phyloP scores from a whole-genome alignment of 495 filamentous ascomycete species.

The Pseudomonodictys pantanalensis region DNA sequence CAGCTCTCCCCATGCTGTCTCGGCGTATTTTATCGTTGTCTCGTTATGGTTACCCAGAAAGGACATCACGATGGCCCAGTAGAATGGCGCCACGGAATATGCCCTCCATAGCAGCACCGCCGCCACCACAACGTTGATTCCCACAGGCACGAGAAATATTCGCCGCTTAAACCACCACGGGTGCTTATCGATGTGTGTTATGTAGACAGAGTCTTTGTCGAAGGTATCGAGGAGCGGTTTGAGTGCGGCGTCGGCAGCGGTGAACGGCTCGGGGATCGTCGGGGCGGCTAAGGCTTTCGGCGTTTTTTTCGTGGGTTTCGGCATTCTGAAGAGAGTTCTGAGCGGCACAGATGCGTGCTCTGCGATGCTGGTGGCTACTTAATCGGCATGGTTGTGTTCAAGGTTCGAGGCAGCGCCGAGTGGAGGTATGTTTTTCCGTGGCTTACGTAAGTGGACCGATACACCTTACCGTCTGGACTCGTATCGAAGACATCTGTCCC shows the following conservation, averaged over 20 bases:
- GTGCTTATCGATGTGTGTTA: slow-evolving; percentile 71
- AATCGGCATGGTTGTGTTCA: too few relatives aligned
- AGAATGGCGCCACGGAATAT: slow-evolving; percentile 61
- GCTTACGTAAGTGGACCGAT: too few relatives aligned
- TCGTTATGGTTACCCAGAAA: slow-evolving; percentile 27
- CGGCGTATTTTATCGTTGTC: slow-evolving; percentile 39
- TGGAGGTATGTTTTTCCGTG: too few relatives aligned
- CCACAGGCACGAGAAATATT: slow-evolving; percentile 68
- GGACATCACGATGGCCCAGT: slow-evolving; percentile 55
- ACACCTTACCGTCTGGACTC: too few relatives aligned
- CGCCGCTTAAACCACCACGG: slow-evolving; percentile 64
- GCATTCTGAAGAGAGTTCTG: slow-evolving; percentile 12
- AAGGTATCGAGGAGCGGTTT: slow-evolving; percentile 61
- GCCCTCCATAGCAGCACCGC: slow-evolving; percentile 59
- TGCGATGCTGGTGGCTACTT: too few relatives aligned
- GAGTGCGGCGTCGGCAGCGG: slow-evolving; percentile 55
- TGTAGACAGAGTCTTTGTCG: slow-evolving; percentile 65
- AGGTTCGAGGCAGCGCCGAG: too few relatives aligned
- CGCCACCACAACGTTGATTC: slow-evolving; percentile 64
- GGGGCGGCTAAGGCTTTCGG: slow-evolving; percentile 10
- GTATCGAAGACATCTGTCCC: too few relatives aligned
- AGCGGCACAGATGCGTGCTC: too few relatives aligned
- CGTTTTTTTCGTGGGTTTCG: slow-evolving; percentile 18
- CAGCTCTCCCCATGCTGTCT: slow-evolving; percentile 50
- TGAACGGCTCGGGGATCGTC: slow-evolving; percentile 59